Evolutionary conservation across 805 yeast species (phyloP).

Genomic region (Saccharomycopsis schoenii): DNA sequence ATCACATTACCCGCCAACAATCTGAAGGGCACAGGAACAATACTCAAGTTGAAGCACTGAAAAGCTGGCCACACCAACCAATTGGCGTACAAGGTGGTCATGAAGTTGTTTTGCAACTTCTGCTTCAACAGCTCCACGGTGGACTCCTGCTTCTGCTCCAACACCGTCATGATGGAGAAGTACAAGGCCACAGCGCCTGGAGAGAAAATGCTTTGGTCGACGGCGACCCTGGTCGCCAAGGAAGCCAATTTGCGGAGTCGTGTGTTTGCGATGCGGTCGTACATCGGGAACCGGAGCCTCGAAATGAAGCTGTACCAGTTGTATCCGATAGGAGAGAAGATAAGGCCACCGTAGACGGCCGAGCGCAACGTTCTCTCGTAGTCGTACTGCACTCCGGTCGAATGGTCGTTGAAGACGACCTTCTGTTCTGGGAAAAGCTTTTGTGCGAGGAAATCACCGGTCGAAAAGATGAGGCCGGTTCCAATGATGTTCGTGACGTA

Average conservation of each 20-base stretch:
- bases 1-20: constrained; percentile 59
- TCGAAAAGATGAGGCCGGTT: constrained; percentile 55
- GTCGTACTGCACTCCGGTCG: constrained; percentile 32
- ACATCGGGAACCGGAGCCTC: constrained; percentile 2
- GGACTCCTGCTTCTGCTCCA: constrained; percentile 41
- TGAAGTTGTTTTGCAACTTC: constrained; percentile 43
- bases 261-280: not conserved
- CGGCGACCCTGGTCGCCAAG: constrained; percentile 37
- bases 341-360: constrained; percentile 54
- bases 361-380: constrained; percentile 51
- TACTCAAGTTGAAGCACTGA: constrained; percentile 65
- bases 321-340: constrained; percentile 70
- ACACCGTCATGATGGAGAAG: constrained; percentile 51
- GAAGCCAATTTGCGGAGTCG: not conserved
- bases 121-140: constrained; percentile 29
- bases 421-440: constrained; percentile 30
- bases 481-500: constrained; percentile 43
- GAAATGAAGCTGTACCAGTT: constrained; percentile 53
- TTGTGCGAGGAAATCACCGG: constrained; percentile 75
- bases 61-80: constrained; percentile 90
- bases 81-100: constrained; percentile 61
- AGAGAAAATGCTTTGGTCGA: constrained; percentile 70
- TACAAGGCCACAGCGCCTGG: constrained; percentile 72
- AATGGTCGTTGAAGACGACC: constrained; percentile 10
- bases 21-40: constrained; percentile 65